phyloP scores from a whole-genome alignment of 805 yeast genomes.

The Yarrowia hollandica region DNA sequence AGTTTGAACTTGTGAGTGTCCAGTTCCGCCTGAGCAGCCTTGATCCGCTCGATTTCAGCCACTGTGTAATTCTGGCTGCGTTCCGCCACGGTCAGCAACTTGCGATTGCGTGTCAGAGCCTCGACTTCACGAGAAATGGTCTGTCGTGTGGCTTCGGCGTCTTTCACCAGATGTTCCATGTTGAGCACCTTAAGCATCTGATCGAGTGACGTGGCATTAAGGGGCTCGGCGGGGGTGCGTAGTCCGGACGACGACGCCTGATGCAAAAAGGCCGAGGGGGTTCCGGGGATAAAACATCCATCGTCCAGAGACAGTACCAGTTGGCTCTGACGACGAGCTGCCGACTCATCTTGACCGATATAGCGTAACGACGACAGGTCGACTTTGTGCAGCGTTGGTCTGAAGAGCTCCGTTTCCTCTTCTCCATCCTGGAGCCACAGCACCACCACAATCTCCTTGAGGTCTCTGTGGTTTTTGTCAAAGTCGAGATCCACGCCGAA shows the following conservation, averaged over 20 bases:
- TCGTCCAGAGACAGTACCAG: conserved; percentile 4
- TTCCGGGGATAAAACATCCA: conserved; percentile 14
- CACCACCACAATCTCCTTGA: background rate
- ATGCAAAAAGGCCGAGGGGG: conserved; percentile 1
- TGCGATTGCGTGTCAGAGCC: background rate
- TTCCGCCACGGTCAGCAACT: conserved; percentile 1
- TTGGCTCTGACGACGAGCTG: background rate
- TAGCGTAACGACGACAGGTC: background rate
- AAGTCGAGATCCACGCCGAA: conserved; percentile 19
- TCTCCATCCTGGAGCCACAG: conserved; percentile 6
- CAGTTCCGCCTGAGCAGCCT: background rate
- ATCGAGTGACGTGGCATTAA: conserved; percentile 5
- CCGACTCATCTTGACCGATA: conserved; percentile 19
- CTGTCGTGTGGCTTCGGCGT: conserved; percentile 6
- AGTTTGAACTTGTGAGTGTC: conserved; percentile 9
- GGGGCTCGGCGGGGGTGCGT: conserved; percentile 20
- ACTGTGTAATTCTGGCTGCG: background rate
- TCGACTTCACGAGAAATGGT: conserved; percentile 1
- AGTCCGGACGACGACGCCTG: conserved; percentile 8
- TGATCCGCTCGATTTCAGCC: conserved; percentile 10
- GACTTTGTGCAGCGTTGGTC: background rate
- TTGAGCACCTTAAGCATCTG: conserved; percentile 25
- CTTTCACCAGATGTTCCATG: conserved; percentile 22
- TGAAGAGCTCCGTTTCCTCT: background rate
- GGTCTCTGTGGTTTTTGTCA: conserved; percentile 8